A percentile compares a stretch with the other conserved stretches of the same genome.
phyloP scores from a whole-genome alignment of 352 stramenopile species.

The Globisporangium iwayamae region DNA sequence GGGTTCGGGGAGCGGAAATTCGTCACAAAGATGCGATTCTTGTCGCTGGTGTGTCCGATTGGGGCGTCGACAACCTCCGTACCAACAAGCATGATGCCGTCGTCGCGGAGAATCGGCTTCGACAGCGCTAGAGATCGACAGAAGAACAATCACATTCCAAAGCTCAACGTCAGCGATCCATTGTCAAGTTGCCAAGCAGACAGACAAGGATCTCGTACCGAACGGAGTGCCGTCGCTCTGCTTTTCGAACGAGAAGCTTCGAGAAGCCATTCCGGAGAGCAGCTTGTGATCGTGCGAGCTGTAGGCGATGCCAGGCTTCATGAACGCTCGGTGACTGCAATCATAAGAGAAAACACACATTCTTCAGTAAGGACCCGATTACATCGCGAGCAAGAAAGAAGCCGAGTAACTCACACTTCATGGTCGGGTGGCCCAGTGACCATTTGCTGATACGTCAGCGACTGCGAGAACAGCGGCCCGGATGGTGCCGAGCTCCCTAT shows the following conservation, averaged over 20 bases:
- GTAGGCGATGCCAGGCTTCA: not conserved
- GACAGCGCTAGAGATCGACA: constrained; percentile 41
- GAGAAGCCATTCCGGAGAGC: constrained; percentile 7
- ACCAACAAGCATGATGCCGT: constrained; percentile 67
- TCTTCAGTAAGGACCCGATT: not conserved
- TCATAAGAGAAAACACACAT: not conserved
- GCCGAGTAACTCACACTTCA: constrained; percentile 25
- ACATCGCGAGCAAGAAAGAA: not conserved
- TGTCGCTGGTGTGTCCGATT: constrained; percentile 1
- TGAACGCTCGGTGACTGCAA: constrained; percentile 4
- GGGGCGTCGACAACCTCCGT: constrained; percentile 33
- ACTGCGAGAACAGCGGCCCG: constrained; percentile 11
- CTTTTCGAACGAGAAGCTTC: constrained; percentile 29
- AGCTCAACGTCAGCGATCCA: not conserved
- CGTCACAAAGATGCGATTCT: constrained; percentile 66
- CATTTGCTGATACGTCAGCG: constrained; percentile 20
- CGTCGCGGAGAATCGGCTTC: constrained; percentile 73
- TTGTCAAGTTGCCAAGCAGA: not conserved
- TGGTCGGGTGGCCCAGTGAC: constrained; percentile 19
- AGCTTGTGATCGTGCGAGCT: not conserved
- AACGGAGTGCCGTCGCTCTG: constrained; percentile 34
- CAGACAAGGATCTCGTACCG: constrained; percentile 19
- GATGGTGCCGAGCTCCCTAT: constrained; percentile 5
- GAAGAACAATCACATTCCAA: not conserved
- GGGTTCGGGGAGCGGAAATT: constrained; percentile 32